phyloP scores from a whole-genome alignment of 2,329 filamentous ascomycete species.

The Orbilia blumenaviensis region DNA sequence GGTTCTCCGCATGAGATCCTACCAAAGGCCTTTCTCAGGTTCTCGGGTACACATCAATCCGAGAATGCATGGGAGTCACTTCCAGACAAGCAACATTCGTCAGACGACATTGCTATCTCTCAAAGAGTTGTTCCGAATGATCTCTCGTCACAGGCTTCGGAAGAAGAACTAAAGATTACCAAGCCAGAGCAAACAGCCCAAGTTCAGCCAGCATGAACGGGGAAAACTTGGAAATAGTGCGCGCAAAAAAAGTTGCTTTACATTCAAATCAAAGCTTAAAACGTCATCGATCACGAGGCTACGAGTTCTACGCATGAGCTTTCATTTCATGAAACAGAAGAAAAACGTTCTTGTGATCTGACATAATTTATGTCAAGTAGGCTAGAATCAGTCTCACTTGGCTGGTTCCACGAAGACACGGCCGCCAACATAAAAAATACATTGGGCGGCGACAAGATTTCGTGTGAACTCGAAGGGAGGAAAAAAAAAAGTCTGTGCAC shows the following conservation, averaged over 20 bases:
- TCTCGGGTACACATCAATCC: conserved; percentile 30
- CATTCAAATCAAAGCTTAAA: neutral
- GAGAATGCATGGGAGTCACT: conserved; percentile 47
- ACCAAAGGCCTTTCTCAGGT: conserved; percentile 41
- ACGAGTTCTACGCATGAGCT: conserved; percentile 45
- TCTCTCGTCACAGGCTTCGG: conserved; percentile 25
- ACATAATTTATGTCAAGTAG: neutral
- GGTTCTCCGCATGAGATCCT: conserved; percentile 44
- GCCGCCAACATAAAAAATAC: conserved; percentile 12
- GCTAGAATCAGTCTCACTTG: neutral
- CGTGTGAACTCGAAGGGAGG: neutral
- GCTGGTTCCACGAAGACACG: neutral
- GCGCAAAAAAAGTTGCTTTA: neutral
- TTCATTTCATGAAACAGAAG: conserved; percentile 41
- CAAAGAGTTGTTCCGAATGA: conserved; percentile 35
- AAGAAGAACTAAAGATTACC: conserved; percentile 39
- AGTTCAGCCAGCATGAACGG: conserved; percentile 24
- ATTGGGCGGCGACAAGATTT: conserved; percentile 1
- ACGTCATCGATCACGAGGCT: conserved; percentile 40
- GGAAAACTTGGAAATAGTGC: neutral
- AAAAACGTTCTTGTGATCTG: conserved; percentile 30
- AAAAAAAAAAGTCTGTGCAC: neutral
- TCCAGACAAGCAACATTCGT: conserved; percentile 40
- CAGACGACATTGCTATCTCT: conserved; percentile 28
- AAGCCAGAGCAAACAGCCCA: conserved; percentile 18